Evolutionary conservation across 2,329 filamentous ascomycete genomes (phyloP), one percentile per base, ranked within the genome.

Genomic region (Colletotrichum sidae): DNA sequence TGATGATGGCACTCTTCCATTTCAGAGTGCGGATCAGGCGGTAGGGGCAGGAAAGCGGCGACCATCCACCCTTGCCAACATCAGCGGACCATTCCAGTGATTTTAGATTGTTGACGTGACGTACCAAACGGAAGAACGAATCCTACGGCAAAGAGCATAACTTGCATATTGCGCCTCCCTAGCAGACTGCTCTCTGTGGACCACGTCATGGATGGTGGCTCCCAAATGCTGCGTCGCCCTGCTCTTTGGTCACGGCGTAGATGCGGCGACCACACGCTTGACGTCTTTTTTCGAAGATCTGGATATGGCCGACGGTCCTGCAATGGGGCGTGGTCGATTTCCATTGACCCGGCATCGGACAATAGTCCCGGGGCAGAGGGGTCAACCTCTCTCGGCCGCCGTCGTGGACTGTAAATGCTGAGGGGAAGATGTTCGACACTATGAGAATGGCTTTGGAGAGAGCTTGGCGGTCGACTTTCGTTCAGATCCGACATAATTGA

Each of bases 121-220:
- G 25, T 79, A 91, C 88, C 83, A 67, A 93, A 84, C 6, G 92
- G 93, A 72, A 93, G 88, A 51, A 95, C 80, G 72, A 96, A 96
- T 33, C 93, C 93, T 51, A 90, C 46, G 60, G 89, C 87, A 77
- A 96, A 96, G 53, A 92, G 80, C 56, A 91, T 81, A 37, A 95
- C 85, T 76, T 96, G 93, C 51, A 88, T 79, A 72, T 94, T 94
- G 67, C 91, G 86, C 68, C 86, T 86, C 55, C 89, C 89, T 68
- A 91, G 83, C 4, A 87, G 73, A 13, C 86, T 84, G 41, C 85
- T 86, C 44, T 88, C 87, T 3, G 86, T 78, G 9, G 86, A 86
- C 78, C 89, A 91, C 65, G 88, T 87, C 25, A 91, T 79, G 1
- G 89, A 90, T 1, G 93, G 93, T 2, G 92, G 89, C 66, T 89